Percentiles rank a stretch among this genome's conserved stretches.
Conservation (phyloP, 2,329 filamentous ascomycete species). For the Exserohilum turcica region DNA sequence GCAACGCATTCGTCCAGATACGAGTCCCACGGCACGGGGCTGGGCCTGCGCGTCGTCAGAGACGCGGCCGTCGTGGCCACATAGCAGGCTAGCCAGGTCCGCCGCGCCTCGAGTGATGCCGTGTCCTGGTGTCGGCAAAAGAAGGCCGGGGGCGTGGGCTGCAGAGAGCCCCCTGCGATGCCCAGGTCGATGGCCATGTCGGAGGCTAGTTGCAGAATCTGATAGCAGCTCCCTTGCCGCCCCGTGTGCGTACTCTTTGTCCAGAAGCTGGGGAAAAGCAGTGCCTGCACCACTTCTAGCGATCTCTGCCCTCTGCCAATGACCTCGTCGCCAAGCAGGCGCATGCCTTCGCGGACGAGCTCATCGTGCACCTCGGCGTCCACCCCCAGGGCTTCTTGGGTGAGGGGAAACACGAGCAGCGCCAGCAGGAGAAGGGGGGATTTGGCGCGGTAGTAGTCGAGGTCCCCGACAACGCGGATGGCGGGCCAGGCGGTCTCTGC, state of each 20-base stretch:
- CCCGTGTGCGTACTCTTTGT: slow-evolving; percentile 27
- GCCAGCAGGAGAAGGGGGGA: slow-evolving; percentile 32
- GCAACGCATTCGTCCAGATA: slow-evolving; percentile 30
- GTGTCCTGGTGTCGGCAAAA: slow-evolving; percentile 28
- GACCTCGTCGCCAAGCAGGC: slow-evolving; percentile 28
- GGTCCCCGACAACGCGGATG: slow-evolving; percentile 15
- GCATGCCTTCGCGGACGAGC: slow-evolving; percentile 29
- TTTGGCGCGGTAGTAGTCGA: slow-evolving; percentile 26
- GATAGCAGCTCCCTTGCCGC: slow-evolving; percentile 30
- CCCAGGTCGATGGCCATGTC: slow-evolving; percentile 40
- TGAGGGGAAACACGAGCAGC: slow-evolving; percentile 24
- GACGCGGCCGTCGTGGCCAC: slow-evolving; percentile 28
- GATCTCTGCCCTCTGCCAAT: slow-evolving; percentile 32
- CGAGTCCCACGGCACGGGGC: slow-evolving; percentile 29
- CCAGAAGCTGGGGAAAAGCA: slow-evolving; percentile 33
- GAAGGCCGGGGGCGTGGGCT: slow-evolving; percentile 31
- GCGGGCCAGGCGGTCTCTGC: slow-evolving; percentile 30
- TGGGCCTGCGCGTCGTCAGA: slow-evolving; percentile 27
- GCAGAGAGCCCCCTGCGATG: slow-evolving; percentile 29
- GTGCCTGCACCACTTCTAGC: slow-evolving; percentile 35
- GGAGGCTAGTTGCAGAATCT: slow-evolving; percentile 33
- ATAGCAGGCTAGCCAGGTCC: slow-evolving; percentile 39
- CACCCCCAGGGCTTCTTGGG: slow-evolving; percentile 27
- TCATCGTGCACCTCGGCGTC: slow-evolving; percentile 32
- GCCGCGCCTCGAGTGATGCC: slow-evolving; percentile 31